Evolutionary conservation across 2,329 filamentous ascomycete species (phyloP), one percentile per base, ranked within the genome.

Genomic region (Fusarium verticillioides): DNA sequence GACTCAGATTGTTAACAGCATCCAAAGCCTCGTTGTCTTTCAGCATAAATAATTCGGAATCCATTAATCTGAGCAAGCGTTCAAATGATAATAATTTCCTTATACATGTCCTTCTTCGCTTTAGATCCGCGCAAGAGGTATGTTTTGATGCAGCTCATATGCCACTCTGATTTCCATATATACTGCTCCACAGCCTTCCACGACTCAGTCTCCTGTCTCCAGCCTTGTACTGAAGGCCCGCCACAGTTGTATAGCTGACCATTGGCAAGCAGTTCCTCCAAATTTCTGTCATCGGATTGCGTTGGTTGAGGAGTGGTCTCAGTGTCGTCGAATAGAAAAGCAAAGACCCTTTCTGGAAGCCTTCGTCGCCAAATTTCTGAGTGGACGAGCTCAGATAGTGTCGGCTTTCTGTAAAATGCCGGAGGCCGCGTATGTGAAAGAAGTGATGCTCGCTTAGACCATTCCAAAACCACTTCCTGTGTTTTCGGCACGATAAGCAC

Each of bases 261-360:
- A 10, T 8, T 1, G 5, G 2, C 4, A 13, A 62, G 4, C 3
- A 32, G 0, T 6, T 18, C 21, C 32, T 36, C n/a, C 16, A 39
- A n/a, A 4, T 1, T 6, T 3, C 5, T 8, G 4, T 12, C 13
- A 3, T 6, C 6, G 4, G 18, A 10, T 0, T 9, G 6, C 0
- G 7, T 18, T 9, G 23, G 13, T 7, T 28, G 23, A 15, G 16
- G 4, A 1, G 2, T 7, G 7, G 5, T 1, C 8, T n/a, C 2
- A 4, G 2, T 15, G 8, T n/a, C 32, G 0, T 4, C 18, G 1
- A 63, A 64, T 7, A 64, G 18, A 64, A 63, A 63, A 1, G 32
- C n/a, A 21, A 63, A 63, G 1, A 39, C 10, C 0, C 21, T 64
- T 8, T 63, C 62, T 5, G 39, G 10, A 18, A 63, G n/a, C 15